A percentile compares a stretch with the other conserved stretches of the same genome.
These are phyloP conservation scores for cucumber (Cucumis sativus) DNA, from an alignment of 306 rosid species.

Conservation along the genomic window DNA sequence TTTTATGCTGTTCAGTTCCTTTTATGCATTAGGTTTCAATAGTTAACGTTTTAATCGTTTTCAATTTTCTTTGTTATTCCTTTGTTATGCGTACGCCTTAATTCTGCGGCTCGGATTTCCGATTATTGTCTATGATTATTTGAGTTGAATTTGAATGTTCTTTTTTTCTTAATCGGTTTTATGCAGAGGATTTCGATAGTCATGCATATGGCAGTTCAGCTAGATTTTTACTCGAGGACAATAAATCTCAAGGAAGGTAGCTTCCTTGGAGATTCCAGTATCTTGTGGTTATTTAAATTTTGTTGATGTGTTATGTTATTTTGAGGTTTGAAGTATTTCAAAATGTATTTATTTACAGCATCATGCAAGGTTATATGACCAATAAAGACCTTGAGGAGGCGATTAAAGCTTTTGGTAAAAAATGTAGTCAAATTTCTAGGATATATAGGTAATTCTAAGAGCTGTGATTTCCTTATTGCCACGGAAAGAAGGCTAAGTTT, in stretches of 20 bases:
- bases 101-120: background rate
- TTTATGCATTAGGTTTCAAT: conserved; percentile 17
- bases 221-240: conserved; percentile 44
- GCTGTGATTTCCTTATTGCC: background rate
- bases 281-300: background rate
- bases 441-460: conserved; percentile 72
- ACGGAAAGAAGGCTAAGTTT: background rate
- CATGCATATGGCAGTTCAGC: conserved; percentile 18
- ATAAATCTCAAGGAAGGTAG: conserved; percentile 29
- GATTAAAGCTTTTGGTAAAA: conserved; percentile 42
- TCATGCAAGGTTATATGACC: conserved; percentile 61
- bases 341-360: conserved; percentile 23
- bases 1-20: conserved; percentile 1
- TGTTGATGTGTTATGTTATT: background rate
- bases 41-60: background rate
- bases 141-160: background rate
- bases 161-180: background rate
- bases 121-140: background rate
- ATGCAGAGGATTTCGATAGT: conserved; percentile 20
- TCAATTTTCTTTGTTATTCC: background rate
- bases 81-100: background rate
- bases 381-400: conserved; percentile 67
- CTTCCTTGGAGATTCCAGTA: conserved; percentile 1
- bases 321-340: background rate
- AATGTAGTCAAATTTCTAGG: conserved; percentile 75